Base-by-base conservation (phyloP, 352 stramenopile species). In the Globisporangium rhizosaccharum region DNA sequence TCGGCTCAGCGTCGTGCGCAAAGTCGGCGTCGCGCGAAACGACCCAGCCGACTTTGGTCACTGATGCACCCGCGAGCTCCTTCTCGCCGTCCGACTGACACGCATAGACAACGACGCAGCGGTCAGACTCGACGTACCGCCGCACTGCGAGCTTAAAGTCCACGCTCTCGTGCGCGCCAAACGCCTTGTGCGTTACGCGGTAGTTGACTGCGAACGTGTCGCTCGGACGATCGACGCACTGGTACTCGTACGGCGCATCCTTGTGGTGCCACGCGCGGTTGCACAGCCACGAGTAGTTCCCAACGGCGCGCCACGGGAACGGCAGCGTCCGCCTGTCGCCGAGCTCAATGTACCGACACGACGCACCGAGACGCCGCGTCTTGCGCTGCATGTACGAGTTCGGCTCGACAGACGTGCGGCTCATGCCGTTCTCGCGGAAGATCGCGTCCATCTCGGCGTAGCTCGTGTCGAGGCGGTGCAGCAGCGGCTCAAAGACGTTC, bases 191-290 rank as follows among this genome's bases (percentile, higher is more conserved):
- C 12, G 30, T 28, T 39, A 51, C 42, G 28, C 49, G 57, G 37
- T 53, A 57, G 49, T 57, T 62, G 49, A 57, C 37, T 11, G 50
- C 49, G 20, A 62, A 57, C 49, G 57, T 62, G n/a, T 57, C 57
- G 8, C 42, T 23, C 4, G 37, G 28, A n/a, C 39, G 17, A 3
- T n/a, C n/a, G 4, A 18, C 26, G 14, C 51, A 57, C 36, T 41
- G 51, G 23, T 62, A 56, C 1, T 10, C 17, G 45, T 61, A 54
- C 33, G 45, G 45, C 17, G n/a, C 39, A 46, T 61, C 55, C 55
- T 61, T 61, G 55, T 41, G 20, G 33, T 61, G 46, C 45, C 55
- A 61, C 6, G 52, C 47, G 10, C 26, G 25, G 33, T 46, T 47
- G 15, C 30, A 36, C n/a, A 37, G 23, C 49, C 49, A 62, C 37